Evolutionary conservation across 179 eudicot species (phyloP).

Genomic region (Monotropa hypopitys): DNA sequence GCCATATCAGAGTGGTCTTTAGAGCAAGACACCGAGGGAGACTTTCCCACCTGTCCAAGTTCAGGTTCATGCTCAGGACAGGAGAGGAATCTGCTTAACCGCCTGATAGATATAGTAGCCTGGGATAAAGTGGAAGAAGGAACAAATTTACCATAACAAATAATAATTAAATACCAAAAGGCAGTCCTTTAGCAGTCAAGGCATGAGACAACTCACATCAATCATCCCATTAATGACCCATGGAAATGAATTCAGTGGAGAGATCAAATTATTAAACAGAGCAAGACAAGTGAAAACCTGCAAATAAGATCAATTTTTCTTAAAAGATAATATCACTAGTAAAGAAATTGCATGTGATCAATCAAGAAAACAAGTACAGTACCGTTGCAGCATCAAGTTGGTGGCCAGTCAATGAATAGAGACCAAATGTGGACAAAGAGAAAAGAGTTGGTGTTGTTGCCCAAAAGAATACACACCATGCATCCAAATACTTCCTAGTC

Average conservation of each 20-base stretch:
- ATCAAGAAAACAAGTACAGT: constrained; percentile 14
- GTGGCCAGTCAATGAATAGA: constrained; percentile 70
- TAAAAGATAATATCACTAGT: neutral
- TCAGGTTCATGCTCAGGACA: constrained; percentile 37
- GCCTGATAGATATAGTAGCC: constrained; percentile 73
- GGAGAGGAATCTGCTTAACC: constrained; percentile 71
- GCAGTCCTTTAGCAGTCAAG: neutral
- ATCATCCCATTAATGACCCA: constrained; percentile 98
- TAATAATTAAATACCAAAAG: neutral
- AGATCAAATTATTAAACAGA: constrained; percentile 78
- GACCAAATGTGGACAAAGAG: constrained; percentile 87
- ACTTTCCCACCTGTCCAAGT: constrained; percentile 11
- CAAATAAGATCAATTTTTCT: constrained; percentile 12
- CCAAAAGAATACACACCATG: constrained; percentile 99
- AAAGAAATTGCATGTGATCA: neutral
- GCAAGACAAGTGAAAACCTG: constrained; percentile 98
- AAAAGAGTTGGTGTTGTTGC: constrained; percentile 94
- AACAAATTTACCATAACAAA: constrained; percentile 1
- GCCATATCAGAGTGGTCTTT: constrained; percentile 31
- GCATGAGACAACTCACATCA: constrained; percentile 61
- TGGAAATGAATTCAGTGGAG: constrained; percentile 92
- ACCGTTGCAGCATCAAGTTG: constrained; percentile 98
- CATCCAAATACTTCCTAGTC: constrained; percentile 95
- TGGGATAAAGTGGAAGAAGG: constrained; percentile 13
- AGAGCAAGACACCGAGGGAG: constrained; percentile 23